Conservation (phyloP, 169 alveolate genomes). For the Plasmodium chabaudi region DNA sequence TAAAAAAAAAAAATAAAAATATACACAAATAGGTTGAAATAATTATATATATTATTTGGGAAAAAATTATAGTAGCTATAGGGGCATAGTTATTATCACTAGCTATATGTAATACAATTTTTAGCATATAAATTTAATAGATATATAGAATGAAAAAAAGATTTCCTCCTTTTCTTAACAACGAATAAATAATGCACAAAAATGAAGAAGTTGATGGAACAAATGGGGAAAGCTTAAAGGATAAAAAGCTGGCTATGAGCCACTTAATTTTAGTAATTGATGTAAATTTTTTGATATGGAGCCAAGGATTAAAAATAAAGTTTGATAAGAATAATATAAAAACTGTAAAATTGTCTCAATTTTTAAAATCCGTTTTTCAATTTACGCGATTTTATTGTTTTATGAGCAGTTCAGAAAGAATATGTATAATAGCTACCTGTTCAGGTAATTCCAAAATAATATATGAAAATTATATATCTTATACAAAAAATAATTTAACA, state of each 20-base stretch:
- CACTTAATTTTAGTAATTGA: slow-evolving; percentile 54
- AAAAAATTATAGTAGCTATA: too few relatives aligned
- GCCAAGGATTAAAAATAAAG: slow-evolving; percentile 67
- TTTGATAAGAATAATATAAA: slow-evolving; percentile 52
- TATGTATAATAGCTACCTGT: slow-evolving; percentile 71
- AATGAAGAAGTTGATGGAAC: slow-evolving; percentile 23
- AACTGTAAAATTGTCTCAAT: slow-evolving; percentile 33
- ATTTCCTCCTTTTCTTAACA: neutral
- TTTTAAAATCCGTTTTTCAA: slow-evolving; percentile 47
- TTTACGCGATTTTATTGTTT: slow-evolving; percentile 63
- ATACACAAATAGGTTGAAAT: too few relatives aligned
- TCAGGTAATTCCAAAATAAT: slow-evolving; percentile 29
- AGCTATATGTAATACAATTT: too few relatives aligned
- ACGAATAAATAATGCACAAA: slow-evolving; percentile 36
- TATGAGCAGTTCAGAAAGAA: slow-evolving; percentile 67
- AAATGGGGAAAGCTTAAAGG: slow-evolving; percentile 20
- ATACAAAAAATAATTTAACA: slow-evolving; percentile 60
- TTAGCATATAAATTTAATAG: too few relatives aligned
- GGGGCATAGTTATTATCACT: too few relatives aligned
- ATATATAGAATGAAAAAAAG: too few relatives aligned
- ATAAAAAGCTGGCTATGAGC: slow-evolving; percentile 20
- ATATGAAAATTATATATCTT: slow-evolving; percentile 54
- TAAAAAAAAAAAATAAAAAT: too few relatives aligned
- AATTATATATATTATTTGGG: too few relatives aligned
- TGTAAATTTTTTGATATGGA: slow-evolving; percentile 59